Evolutionary conservation across 441 rosid genomes (phyloP), one percentile per base, ranked within the genome.

Genomic region (Jatropha podagrica): DNA sequence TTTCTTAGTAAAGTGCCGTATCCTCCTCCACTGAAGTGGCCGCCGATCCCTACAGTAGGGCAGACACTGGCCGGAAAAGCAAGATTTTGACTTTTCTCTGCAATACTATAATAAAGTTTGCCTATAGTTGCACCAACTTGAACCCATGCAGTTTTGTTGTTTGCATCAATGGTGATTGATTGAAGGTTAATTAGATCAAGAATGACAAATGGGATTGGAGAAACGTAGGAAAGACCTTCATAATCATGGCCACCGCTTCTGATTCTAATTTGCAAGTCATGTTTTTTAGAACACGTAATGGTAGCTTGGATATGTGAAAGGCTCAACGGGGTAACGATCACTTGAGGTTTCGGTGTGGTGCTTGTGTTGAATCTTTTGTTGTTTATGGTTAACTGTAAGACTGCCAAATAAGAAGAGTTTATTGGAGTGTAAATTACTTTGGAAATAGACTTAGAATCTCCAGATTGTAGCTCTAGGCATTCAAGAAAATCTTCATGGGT

Each of bases 191-290:
- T 8, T 13, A 46, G 9, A 13, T 46, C 51, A 46, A 46, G 51
- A 13, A 46, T 46, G 51, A 46, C 51, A 46, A 46, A 46, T 46
- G 51, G 51, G 12, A 46, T 13, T 2, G 9, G 12, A 10, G 51
- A 46, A 2, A 2, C 3, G 12, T 46, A 46, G 12, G 51, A 46
- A 46, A 46, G 51, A 13, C 51, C 51, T 13, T 46, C 51, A 8
- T 85, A 87, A 77, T 87, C 96, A 75, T 89, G 93, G 46, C 95
- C 97, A 0, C 91, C 93, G 5, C 97, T 90, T 11, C 93, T 87
- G 27, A 87, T 81, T 44, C 93, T 83, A 14, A 90, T 75, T 54
- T 84, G 90, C 14, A 92, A 26, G 2, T 86, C 82, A 40, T 81
- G 85, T 59, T 81, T 51, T 42, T 71, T 72, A 59, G 90, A 78